These are phyloP conservation scores for Bjerkandera adusta DNA, from an alignment of 1,284 basidiomycete species.

Conservation along the genomic window DNA sequence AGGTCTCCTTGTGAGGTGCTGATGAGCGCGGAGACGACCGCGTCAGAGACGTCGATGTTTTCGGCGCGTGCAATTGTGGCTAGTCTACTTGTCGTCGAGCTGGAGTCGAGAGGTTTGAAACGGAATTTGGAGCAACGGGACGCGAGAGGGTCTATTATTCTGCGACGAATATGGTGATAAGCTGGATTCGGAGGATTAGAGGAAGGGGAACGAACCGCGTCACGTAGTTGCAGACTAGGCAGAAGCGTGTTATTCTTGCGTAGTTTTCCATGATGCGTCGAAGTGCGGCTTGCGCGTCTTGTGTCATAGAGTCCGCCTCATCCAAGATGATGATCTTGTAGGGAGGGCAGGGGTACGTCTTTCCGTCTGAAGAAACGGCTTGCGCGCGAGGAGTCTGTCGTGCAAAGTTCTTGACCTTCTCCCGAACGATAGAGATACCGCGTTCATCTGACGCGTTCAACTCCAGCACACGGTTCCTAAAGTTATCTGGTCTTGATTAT, in stretches of 20 bases:
- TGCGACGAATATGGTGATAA: conserved; percentile 33
- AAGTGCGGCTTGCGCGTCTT: conserved; percentile 95
- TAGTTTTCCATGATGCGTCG: conserved; percentile 99
- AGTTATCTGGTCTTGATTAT: conserved; percentile 86
- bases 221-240: conserved; percentile 99
- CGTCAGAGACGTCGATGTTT: conserved; percentile 44
- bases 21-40: conserved; percentile 74
- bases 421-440: conserved; percentile 94
- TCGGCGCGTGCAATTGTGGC: conserved; percentile 76
- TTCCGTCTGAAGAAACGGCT: conserved; percentile 72
- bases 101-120: conserved; percentile 88
- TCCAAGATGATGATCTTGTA: conserved; percentile 99
- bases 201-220: conserved; percentile 65
- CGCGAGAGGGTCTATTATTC: conserved; percentile 97
- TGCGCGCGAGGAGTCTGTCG: conserved; percentile 89
- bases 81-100: conserved; percentile 76
- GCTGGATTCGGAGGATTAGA: background rate
- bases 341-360: conserved; percentile 91
- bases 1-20: conserved; percentile 89
- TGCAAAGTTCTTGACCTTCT: conserved; percentile 99
- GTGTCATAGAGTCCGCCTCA: conserved; percentile 99
- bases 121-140: conserved; percentile 99
- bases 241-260: conserved; percentile 95
- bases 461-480: conserved; percentile 91
- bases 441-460: conserved; percentile 99